Percentiles rank a stretch among this genome's conserved stretches.
phyloP scores from a whole-genome alignment of 176 grass and related monocot species.

The Oryza punctata region DNA sequence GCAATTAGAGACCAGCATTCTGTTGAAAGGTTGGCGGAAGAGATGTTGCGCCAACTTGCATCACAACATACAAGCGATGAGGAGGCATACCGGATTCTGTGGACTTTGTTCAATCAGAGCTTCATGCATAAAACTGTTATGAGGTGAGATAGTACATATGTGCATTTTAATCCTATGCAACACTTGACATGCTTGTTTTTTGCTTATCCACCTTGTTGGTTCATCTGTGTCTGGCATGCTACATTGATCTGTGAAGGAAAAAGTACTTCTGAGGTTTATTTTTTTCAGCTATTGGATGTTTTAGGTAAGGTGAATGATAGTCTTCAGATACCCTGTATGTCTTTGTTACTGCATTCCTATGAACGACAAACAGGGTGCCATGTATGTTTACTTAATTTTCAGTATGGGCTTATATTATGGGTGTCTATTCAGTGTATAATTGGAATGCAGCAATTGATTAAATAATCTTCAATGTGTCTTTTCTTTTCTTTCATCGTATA shows the following conservation, averaged over 20 bases:
- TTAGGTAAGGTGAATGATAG: conserved; percentile 4
- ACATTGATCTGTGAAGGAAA: conserved; percentile 6
- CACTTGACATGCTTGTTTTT: neutral
- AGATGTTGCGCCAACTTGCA: conserved; percentile 69
- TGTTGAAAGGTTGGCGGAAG: conserved; percentile 88
- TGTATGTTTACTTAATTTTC: conserved; percentile 17
- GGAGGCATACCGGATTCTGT: conserved; percentile 87
- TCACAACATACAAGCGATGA: conserved; percentile 66
- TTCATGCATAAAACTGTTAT: conserved; percentile 50
- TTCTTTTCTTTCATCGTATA: conserved; percentile 37
- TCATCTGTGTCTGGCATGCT: conserved; percentile 36
- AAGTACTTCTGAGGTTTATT: neutral
- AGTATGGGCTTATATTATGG: neutral
- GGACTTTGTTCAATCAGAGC: conserved; percentile 73
- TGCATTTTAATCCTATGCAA: conserved; percentile 25
- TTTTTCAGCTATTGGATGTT: neutral
- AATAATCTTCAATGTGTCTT: conserved; percentile 21
- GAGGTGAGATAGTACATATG: conserved; percentile 56
- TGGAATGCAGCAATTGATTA: conserved; percentile 6
- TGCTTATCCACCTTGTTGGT: conserved; percentile 8
- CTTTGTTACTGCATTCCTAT: neutral
- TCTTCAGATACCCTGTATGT: neutral
- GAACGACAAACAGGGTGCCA: neutral
- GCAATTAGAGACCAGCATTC: conserved; percentile 84
- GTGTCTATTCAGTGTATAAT: neutral